Conservation (phyloP, 306 rosid genomes). For the Sechiopsis laciniata region DNA sequence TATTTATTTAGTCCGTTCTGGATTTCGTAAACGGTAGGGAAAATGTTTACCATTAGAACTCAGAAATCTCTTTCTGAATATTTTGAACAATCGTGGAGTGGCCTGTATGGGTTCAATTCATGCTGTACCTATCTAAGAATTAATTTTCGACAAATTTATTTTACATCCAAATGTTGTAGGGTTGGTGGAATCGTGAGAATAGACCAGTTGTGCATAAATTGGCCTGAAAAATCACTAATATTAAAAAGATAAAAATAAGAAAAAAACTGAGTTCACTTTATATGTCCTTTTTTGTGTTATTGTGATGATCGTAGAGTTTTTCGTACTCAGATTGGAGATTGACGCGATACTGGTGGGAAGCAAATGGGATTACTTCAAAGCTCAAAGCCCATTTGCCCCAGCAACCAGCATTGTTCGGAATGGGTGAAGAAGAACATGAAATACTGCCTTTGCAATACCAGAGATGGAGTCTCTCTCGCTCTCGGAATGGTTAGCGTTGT, state of each 20-base stretch:
- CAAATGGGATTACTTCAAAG: slow-evolving; percentile 29
- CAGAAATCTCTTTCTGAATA: background rate
- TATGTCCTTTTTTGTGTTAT: background rate
- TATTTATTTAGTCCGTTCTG: background rate
- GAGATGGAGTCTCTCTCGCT: slow-evolving; percentile 47
- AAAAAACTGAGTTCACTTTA: background rate
- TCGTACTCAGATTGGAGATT: slow-evolving; percentile 19
- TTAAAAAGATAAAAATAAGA: too few relatives aligned
- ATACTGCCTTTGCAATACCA: slow-evolving; percentile 35
- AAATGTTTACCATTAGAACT: background rate
- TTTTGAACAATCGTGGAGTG: background rate
- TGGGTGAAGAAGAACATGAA: slow-evolving; percentile 35
- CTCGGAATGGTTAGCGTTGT: slow-evolving; percentile 58
- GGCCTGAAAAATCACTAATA: too few relatives aligned
- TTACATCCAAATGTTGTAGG: too few relatives aligned
- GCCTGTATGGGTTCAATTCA: too few relatives aligned
- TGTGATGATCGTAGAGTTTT: background rate
- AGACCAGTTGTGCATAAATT: too few relatives aligned
- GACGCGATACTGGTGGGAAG: slow-evolving; percentile 8
- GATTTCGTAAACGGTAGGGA: background rate
- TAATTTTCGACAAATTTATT: too few relatives aligned
- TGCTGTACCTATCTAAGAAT: too few relatives aligned
- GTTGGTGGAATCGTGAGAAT: too few relatives aligned
- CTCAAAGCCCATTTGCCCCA: slow-evolving; percentile 32
- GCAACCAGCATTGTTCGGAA: slow-evolving; percentile 37